Conservation (phyloP, 345 rosid species). For the Sisymbrium altissimum region DNA sequence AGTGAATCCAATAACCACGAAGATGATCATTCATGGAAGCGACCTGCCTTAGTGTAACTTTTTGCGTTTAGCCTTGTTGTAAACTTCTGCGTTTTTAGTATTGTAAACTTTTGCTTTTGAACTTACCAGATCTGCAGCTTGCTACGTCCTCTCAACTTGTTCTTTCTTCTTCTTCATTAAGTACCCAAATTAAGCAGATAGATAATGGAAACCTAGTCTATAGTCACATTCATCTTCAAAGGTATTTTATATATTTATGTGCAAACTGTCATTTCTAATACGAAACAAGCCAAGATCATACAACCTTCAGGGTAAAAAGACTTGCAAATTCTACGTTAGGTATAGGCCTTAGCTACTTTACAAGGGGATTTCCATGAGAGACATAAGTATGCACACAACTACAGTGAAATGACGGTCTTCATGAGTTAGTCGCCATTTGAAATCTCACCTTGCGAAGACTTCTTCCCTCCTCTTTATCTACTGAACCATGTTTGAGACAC, state of each 20-base stretch:
- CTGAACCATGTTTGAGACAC: constrained; percentile 16
- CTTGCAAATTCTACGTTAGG: background rate
- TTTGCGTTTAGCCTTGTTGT: constrained; percentile 3
- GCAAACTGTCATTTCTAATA: constrained; percentile 3
- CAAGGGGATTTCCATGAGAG: background rate
- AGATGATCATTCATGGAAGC: constrained; percentile 36
- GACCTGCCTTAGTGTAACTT: constrained; percentile 19
- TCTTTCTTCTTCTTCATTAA: background rate
- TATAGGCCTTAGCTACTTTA: constrained; percentile 9
- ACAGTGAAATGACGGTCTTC: background rate
- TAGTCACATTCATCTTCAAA: background rate
- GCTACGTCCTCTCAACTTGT: constrained; percentile 2
- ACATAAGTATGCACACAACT: constrained; percentile 6
- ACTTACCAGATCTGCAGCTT: background rate
- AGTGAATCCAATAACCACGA: constrained; percentile 21
- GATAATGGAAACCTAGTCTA: background rate
- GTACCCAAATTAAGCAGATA: constrained; percentile 5
- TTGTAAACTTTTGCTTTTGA: constrained; percentile 15
- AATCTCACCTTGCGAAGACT: constrained; percentile 20
- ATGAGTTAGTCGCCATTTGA: constrained; percentile 6
- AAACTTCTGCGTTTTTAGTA: background rate
- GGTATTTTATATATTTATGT: background rate
- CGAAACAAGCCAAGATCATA: constrained; percentile 1
- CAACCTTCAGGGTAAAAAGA: background rate
- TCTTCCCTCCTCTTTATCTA: constrained; percentile 1